phyloP scores from a whole-genome alignment of 352 stramenopile genomes.

The Elongisporangium prolatum region DNA sequence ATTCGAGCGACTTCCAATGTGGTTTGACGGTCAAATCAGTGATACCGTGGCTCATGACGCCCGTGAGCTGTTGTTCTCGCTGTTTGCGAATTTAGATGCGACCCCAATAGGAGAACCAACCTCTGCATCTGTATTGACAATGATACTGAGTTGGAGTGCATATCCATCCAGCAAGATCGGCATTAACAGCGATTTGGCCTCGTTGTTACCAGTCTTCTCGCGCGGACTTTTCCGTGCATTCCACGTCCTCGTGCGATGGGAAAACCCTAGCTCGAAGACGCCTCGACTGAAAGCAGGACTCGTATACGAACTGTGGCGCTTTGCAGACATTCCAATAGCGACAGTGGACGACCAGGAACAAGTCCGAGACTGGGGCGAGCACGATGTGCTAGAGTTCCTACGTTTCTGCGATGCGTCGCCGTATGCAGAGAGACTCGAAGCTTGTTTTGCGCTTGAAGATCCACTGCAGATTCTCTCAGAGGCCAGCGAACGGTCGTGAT shows the following conservation, averaged over 20 bases:
- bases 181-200: conserved; percentile 24
- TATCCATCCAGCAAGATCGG: conserved; percentile 20
- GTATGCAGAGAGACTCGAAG: conserved; percentile 6
- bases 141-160: conserved; percentile 37
- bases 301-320: conserved; percentile 16
- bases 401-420: conserved; percentile 22
- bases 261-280: conserved; percentile 1
- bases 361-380: not conserved
- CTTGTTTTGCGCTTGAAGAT: conserved; percentile 36
- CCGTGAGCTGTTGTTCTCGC: conserved; percentile 21
- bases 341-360: not conserved
- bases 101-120: not conserved
- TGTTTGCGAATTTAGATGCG: conserved; percentile 17
- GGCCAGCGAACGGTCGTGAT: not conserved
- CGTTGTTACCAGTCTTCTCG: conserved; percentile 30
- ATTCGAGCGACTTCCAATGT: conserved; percentile 34
- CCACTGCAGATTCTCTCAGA: conserved; percentile 30
- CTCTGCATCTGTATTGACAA: conserved; percentile 12
- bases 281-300: not conserved
- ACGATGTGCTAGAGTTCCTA: conserved; percentile 16
- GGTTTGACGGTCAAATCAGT: conserved; percentile 25
- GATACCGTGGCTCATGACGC: conserved; percentile 11
- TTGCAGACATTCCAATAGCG: conserved; percentile 5
- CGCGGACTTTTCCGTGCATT: conserved; percentile 38
- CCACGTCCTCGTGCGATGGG: conserved; percentile 13